Percentiles rank a stretch among this genome's conserved stretches.
Evolutionary conservation across 495 filamentous ascomycete species (phyloP).

Genomic region (Aspergillus diversus): DNA sequence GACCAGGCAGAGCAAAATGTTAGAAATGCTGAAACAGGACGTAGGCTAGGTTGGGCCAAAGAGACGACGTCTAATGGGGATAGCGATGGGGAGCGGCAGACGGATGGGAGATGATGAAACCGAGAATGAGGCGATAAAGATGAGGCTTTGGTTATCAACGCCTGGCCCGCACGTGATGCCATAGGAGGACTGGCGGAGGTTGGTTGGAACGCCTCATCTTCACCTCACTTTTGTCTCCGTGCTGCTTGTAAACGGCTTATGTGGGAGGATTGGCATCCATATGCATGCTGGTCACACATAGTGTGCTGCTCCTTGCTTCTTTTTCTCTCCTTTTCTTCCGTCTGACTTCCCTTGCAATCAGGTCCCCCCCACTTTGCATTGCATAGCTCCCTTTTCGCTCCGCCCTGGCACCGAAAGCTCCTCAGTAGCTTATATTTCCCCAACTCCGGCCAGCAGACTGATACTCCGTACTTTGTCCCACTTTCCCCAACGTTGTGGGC

Average conservation of each 20-base stretch:
- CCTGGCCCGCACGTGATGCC: conserved; percentile 19
- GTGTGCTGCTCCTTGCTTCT: neutral
- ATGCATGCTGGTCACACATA: conserved; percentile 17
- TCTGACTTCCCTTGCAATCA: conserved; percentile 2
- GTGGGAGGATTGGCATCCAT: neutral
- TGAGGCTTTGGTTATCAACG: conserved; percentile 10
- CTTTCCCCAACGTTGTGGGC: too few species aligned
- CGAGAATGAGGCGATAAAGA: conserved; percentile 7
- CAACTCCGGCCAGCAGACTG: neutral
- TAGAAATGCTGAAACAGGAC: neutral
- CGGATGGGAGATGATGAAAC: neutral
- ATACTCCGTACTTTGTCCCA: too few species aligned
- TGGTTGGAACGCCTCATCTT: neutral
- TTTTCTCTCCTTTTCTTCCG: conserved; percentile 1
- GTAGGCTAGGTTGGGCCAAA: neutral
- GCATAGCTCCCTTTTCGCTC: conserved; percentile 4
- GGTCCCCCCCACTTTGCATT: conserved; percentile 8
- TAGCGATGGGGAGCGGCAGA: neutral
- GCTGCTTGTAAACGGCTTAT: conserved; percentile 6
- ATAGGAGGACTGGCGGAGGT: neutral
- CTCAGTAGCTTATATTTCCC: neutral
- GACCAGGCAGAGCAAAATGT: neutral
- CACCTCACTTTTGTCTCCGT: neutral
- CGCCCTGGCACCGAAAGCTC: conserved; percentile 3
- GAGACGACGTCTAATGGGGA: neutral